Evolutionary conservation across 441 rosid genomes (phyloP).

Genomic region (Jatropha podagrica): DNA sequence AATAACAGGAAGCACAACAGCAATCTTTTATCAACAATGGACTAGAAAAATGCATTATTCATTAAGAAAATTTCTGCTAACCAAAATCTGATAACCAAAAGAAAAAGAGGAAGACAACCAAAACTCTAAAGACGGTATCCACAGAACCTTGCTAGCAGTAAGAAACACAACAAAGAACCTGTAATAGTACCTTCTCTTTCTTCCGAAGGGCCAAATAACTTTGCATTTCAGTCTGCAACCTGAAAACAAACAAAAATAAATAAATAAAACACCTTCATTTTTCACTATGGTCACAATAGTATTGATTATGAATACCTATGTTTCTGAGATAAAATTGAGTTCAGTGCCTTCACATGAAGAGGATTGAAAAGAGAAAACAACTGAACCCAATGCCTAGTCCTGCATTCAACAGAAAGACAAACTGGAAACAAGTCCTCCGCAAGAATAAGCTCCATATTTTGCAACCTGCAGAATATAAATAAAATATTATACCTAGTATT

Average conservation of each 20-base stretch:
- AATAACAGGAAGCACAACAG: background rate
- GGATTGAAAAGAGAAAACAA: conserved; percentile 72
- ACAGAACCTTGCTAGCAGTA: background rate
- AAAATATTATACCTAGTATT: conserved; percentile 15
- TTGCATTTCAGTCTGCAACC: conserved; percentile 80
- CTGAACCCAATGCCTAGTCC: conserved; percentile 77
- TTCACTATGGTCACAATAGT: conserved; percentile 24
- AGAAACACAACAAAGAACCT: background rate
- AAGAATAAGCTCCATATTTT: conserved; percentile 73
- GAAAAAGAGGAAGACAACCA: background rate
- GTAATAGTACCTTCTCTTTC: conserved; percentile 62
- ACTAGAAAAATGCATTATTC: background rate
- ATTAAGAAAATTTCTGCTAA: background rate
- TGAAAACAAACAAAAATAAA: conserved; percentile 31
- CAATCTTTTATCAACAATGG: background rate
- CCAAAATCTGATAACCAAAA: background rate
- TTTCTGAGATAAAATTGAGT: conserved; percentile 71
- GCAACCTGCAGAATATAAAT: conserved; percentile 56
- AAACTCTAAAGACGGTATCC: background rate
- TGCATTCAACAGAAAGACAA: conserved; percentile 70
- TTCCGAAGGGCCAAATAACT: conserved; percentile 56
- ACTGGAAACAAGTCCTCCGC: conserved; percentile 74
- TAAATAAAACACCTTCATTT: conserved; percentile 1
- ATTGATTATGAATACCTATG: conserved; percentile 50
- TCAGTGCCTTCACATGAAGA: conserved; percentile 69